Conservation (phyloP, 2,329 filamentous ascomycete species). For the Colletotrichum falcatum region DNA sequence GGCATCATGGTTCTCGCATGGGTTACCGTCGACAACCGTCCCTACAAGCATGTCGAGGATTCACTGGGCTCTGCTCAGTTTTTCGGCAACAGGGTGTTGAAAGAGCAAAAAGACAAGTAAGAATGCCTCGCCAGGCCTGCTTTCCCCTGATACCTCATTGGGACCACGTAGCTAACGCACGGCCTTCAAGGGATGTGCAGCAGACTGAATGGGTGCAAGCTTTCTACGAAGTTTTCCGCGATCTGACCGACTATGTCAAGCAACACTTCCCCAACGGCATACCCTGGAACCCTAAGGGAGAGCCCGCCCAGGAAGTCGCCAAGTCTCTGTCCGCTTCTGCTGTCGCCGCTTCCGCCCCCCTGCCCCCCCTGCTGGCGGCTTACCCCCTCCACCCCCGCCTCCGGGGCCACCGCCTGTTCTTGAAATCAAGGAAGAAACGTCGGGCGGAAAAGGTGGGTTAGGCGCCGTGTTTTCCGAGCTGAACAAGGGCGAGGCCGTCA, state of each 20-base stretch:
- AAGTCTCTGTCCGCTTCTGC: conserved; percentile 66
- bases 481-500: conserved; percentile 90
- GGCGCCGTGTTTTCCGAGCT: conserved; percentile 91
- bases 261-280: conserved; percentile 84
- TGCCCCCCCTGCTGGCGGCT: conserved; percentile 65
- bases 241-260: conserved; percentile 86
- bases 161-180: conserved; percentile 28
- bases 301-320: conserved; percentile 75
- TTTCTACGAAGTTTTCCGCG: conserved; percentile 92
- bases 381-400: conserved; percentile 76
- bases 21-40: conserved; percentile 87
- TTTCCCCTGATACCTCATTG: conserved; percentile 14
- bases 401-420: conserved; percentile 77
- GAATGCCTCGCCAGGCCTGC: conserved; percentile 25
- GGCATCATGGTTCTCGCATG: conserved; percentile 91
- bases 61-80: conserved; percentile 88
- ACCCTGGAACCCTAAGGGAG: conserved; percentile 85
- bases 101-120: conserved; percentile 82
- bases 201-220: conserved; percentile 91
- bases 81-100: conserved; percentile 93
- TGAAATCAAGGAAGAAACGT: conserved; percentile 65
- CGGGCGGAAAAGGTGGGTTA: conserved; percentile 71
- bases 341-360: conserved; percentile 55
- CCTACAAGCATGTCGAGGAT: conserved; percentile 87
- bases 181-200: conserved; percentile 72